A percentile compares a stretch with the other conserved stretches of the same genome.
Evolutionary conservation across 192 early-diverging fungal genomes (phyloP).

Genomic region (Pilobolus umbonatus): DNA sequence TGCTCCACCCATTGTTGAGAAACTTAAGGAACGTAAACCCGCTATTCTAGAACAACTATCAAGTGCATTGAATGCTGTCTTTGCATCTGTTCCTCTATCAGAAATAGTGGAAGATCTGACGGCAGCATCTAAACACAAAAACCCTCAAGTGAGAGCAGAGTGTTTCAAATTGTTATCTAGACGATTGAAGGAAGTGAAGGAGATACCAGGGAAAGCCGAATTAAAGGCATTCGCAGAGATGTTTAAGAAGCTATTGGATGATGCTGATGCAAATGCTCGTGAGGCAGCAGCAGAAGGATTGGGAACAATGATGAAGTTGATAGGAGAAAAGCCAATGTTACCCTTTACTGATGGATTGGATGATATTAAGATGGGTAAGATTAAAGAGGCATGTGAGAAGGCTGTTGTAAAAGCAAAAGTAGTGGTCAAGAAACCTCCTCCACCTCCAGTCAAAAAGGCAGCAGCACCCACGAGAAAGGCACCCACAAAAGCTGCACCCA

Average conservation of each 20-base stretch:
- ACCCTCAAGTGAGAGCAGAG: conserved; percentile 86
- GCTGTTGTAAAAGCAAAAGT: conserved; percentile 74
- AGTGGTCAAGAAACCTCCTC: conserved; percentile 44
- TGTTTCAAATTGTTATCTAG: conserved; percentile 68
- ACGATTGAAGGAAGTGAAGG: conserved; percentile 66
- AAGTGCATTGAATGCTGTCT: conserved; percentile 80
- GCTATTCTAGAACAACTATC: conserved; percentile 81
- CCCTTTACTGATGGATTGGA: conserved; percentile 80
- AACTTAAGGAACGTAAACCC: conserved; percentile 93
- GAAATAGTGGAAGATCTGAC: conserved; percentile 79
- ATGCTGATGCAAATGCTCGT: conserved; percentile 77
- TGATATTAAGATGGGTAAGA: conserved; percentile 81
- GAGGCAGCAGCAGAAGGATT: conserved; percentile 80
- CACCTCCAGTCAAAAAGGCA: conserved; percentile 16
- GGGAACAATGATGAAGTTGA: conserved; percentile 85
- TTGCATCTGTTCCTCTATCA: conserved; percentile 56
- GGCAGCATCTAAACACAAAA: conserved; percentile 75
- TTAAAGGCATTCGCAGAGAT: conserved; percentile 75
- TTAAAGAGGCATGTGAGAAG: conserved; percentile 84
- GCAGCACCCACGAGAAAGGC: conserved; percentile 11
- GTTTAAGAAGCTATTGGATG: conserved; percentile 75
- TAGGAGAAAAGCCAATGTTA: conserved; percentile 72
- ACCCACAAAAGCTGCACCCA: conserved; percentile 11
- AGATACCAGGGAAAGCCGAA: conserved; percentile 72
- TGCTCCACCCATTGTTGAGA: conserved; percentile 74